These are phyloP conservation scores for Geotrichum siamense DNA, from an alignment of 1,139 yeast species.

Conservation along the genomic window DNA sequence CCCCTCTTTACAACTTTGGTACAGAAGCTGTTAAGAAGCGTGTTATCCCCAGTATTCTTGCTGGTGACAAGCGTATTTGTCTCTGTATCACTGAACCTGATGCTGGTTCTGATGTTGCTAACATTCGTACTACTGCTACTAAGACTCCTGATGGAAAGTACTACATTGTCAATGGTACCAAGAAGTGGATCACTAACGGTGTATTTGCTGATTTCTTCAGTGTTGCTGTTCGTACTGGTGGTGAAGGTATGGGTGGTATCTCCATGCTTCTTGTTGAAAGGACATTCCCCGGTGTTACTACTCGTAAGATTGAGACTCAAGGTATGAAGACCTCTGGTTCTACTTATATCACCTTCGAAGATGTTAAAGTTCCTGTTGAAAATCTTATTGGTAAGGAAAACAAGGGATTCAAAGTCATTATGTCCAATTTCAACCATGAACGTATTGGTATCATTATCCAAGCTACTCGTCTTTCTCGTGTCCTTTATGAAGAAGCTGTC, in stretches of 20 bases:
- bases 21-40: conserved; percentile 32
- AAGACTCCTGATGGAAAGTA: conserved; percentile 37
- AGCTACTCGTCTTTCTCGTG: conserved; percentile 38
- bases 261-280: conserved; percentile 38
- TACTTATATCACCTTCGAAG: conserved; percentile 39
- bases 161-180: conserved; percentile 40
- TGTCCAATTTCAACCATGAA: conserved; percentile 43
- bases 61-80: conserved; percentile 39
- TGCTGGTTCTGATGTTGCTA: conserved; percentile 43
- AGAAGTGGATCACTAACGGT: conserved; percentile 44
- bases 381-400: conserved; percentile 40
- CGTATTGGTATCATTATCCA: conserved; percentile 39
- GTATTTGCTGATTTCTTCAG: conserved; percentile 40
- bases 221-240: conserved; percentile 43
- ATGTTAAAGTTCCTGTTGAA: conserved; percentile 42
- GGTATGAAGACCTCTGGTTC: conserved; percentile 40
- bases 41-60: conserved; percentile 34
- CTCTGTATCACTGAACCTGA: conserved; percentile 40
- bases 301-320: conserved; percentile 38
- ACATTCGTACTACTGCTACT: conserved; percentile 37
- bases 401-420: conserved; percentile 41
- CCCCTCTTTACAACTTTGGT: conserved; percentile 37
- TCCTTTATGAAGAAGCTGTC: conserved; percentile 39
- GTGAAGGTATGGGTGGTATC: conserved; percentile 38
- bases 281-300: conserved; percentile 36